phyloP scores from a whole-genome alignment of 192 early-diverging fungal genomes.

The Chytriomyces confervae region DNA sequence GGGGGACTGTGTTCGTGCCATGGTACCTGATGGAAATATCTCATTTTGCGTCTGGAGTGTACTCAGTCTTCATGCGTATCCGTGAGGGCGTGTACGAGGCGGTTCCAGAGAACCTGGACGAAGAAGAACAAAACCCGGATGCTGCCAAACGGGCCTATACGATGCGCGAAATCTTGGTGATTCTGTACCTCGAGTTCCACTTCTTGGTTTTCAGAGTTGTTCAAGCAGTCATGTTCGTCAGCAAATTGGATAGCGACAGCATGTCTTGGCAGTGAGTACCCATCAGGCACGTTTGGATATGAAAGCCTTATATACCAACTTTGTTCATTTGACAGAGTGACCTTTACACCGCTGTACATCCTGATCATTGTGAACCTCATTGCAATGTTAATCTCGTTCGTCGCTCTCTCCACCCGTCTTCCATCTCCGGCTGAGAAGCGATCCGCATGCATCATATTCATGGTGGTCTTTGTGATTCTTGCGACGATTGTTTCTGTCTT shows the following conservation, averaged over 20 bases:
- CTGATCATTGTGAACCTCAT: conserved; percentile 31
- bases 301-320: neutral
- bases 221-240: conserved; percentile 70
- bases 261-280: conserved; percentile 41
- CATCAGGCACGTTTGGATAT: neutral
- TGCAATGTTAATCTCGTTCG: neutral
- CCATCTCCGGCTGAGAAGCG: conserved; percentile 28
- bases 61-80: neutral
- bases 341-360: conserved; percentile 23
- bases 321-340: conserved; percentile 4
- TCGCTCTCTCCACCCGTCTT: neutral
- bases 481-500: conserved; percentile 46
- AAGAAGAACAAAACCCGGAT: conserved; percentile 34
- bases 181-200: conserved; percentile 52
- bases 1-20: conserved; percentile 75
- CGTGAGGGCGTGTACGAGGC: conserved; percentile 12
- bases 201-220: conserved; percentile 72
- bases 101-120: conserved; percentile 19
- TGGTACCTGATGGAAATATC: conserved; percentile 83
- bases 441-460: conserved; percentile 17
- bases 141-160: conserved; percentile 29
- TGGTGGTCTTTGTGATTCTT: conserved; percentile 36
- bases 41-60: conserved; percentile 56
- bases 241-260: conserved; percentile 44
- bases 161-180: conserved; percentile 34